A percentile compares a stretch with the other conserved stretches of the same genome.
Evolutionary conservation across 306 rosid species (phyloP).

Genomic region (Lotus japonicus): DNA sequence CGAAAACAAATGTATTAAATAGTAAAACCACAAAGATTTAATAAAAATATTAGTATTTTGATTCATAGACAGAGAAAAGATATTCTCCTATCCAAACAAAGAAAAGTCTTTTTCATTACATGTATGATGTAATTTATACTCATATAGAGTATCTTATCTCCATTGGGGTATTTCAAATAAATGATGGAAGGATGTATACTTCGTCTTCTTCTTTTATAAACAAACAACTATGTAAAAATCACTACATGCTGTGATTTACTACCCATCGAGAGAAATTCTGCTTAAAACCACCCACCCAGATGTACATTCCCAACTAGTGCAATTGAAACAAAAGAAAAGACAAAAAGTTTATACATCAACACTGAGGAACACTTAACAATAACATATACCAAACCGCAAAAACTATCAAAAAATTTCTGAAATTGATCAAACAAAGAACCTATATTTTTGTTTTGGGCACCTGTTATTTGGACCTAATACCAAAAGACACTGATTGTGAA

Average conservation of each 20-base stretch:
- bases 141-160: background rate
- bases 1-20: background rate
- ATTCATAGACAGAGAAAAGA: background rate
- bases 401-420: too few relatives aligned
- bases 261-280: background rate
- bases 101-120: background rate
- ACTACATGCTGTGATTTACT: background rate
- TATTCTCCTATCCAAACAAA: slow-evolving; percentile 5
- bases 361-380: too few relatives aligned
- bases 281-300: background rate
- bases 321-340: background rate
- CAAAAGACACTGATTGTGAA: too few relatives aligned
- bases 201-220: background rate
- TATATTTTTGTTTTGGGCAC: too few relatives aligned
- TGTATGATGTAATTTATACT: background rate
- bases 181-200: background rate
- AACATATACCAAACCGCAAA: too few relatives aligned
- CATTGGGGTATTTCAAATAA: background rate
- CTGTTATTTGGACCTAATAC: too few relatives aligned
- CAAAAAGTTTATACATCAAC: background rate
- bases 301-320: background rate
- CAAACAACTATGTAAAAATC: background rate
- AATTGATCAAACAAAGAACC: too few relatives aligned
- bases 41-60: background rate
- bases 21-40: background rate